Evolutionary conservation across 2,329 filamentous ascomycete genomes (phyloP).

Genomic region (Talaromyces sp.): DNA sequence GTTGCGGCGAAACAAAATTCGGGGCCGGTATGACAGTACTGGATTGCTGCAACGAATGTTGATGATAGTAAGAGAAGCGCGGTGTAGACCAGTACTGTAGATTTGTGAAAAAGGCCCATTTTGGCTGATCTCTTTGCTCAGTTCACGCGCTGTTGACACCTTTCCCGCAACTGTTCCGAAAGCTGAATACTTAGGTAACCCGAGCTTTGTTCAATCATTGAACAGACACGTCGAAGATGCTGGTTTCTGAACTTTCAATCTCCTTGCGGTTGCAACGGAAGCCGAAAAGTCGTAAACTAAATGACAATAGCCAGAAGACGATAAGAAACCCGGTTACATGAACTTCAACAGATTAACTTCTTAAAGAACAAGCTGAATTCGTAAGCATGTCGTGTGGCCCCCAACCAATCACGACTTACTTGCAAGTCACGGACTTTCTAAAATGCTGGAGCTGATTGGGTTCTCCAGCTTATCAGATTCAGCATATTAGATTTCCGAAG

Average conservation of each 20-base stretch:
- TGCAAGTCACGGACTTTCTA: background rate
- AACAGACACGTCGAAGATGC: background rate
- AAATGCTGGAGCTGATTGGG: background rate
- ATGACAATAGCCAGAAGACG: background rate
- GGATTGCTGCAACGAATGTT: slow-evolving; percentile 13
- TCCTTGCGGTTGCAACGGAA: background rate
- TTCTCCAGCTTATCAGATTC: background rate
- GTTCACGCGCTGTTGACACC: background rate
- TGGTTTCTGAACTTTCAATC: background rate
- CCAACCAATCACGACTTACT: background rate
- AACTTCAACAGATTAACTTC: background rate
- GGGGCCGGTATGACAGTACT: slow-evolving; percentile 16
- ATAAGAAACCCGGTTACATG: background rate
- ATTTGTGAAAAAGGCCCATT: slow-evolving; percentile 1
- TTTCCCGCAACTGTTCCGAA: background rate
- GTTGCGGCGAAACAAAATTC: slow-evolving; percentile 18
- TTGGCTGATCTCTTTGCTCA: background rate
- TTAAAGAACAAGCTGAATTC: background rate
- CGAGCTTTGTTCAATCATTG: background rate
- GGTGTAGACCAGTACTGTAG: background rate
- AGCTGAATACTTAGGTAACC: background rate
- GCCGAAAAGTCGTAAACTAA: background rate
- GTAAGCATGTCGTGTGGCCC: background rate
- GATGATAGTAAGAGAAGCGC: slow-evolving; percentile 21
- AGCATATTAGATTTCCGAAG: background rate